Evolutionary conservation across 73 alveolate genomes (phyloP).

Genomic region (Loxodes magnus): DNA sequence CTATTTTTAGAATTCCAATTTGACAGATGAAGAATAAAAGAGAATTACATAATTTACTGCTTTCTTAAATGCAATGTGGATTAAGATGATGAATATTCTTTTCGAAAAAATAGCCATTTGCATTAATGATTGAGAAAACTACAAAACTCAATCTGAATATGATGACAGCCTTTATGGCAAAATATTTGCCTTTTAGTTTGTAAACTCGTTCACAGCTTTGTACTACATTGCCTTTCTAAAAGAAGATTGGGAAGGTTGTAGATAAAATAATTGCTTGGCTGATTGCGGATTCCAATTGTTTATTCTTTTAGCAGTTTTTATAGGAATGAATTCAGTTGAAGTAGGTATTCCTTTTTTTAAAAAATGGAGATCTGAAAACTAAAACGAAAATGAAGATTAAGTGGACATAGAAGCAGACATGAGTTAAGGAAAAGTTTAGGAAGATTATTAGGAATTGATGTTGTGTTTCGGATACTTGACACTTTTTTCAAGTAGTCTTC

Average conservation of each 20-base stretch:
- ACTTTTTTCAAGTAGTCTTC: conserved; percentile 66
- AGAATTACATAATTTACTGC: conserved; percentile 15
- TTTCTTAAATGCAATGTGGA: conserved; percentile 5
- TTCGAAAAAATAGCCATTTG: background rate
- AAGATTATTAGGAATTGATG: conserved; percentile 48
- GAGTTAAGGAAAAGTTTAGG: conserved; percentile 23
- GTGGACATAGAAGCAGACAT: background rate
- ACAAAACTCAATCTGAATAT: background rate
- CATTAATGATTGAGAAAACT: conserved; percentile 2
- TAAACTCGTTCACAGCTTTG: background rate
- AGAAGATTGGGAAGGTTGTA: no score
- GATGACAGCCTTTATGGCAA: background rate
- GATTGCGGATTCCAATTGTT: background rate
- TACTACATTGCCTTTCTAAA: background rate
- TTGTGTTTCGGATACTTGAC: conserved; percentile 53
- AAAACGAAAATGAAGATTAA: background rate
- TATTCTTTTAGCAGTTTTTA: background rate
- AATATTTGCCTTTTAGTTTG: background rate
- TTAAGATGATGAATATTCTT: background rate
- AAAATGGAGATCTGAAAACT: background rate
- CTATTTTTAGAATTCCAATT: background rate
- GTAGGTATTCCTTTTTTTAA: background rate
- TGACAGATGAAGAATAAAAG: background rate
- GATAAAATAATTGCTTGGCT: background rate
- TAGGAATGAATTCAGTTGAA: background rate